These are phyloP conservation scores for Lunasporangiospora selenospora DNA, from an alignment of 192 early-diverging fungal genomes.

Conservation along the genomic window DNA sequence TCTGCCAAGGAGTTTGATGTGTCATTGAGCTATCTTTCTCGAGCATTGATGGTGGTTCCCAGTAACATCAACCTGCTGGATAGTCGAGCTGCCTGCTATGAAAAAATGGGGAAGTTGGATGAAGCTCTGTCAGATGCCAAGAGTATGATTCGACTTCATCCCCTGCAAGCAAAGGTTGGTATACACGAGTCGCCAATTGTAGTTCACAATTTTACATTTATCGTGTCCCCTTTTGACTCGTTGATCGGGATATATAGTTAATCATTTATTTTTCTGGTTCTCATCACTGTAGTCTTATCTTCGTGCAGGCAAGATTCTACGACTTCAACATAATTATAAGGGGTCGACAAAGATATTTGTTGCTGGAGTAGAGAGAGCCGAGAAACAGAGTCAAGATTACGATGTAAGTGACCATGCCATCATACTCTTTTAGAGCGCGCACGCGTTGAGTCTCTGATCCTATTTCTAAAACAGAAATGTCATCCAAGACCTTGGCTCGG, in stretches of 20 bases:
- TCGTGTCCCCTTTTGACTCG: no score
- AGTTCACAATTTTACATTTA: no score
- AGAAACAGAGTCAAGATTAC: constrained; percentile 24
- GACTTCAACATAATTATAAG: constrained; percentile 31
- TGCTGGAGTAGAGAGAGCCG: constrained; percentile 31
- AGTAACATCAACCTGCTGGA: constrained; percentile 41
- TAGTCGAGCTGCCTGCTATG: constrained; percentile 31
- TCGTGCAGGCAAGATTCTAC: constrained; percentile 28
- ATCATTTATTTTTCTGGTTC: no score
- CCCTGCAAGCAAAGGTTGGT: constrained; percentile 32
- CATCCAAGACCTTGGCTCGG: constrained; percentile 17
- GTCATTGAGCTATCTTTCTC: constrained; percentile 11
- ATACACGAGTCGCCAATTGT: no score
- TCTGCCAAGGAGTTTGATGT: constrained; percentile 26
- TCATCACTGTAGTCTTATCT: constrained; percentile 22
- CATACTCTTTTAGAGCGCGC: constrained; percentile 1
- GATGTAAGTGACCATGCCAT: not conserved
- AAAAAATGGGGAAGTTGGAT: constrained; percentile 17
- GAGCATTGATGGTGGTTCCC: constrained; percentile 24
- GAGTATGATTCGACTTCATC: constrained; percentile 20
- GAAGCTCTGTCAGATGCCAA: constrained; percentile 31
- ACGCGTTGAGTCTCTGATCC: no score
- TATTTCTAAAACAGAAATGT: no score
- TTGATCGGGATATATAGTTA: no score
- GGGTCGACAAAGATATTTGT: constrained; percentile 21